Evolutionary conservation across 2,329 filamentous ascomycete species (phyloP).

Genomic region (Thermoascus crustaceus): DNA sequence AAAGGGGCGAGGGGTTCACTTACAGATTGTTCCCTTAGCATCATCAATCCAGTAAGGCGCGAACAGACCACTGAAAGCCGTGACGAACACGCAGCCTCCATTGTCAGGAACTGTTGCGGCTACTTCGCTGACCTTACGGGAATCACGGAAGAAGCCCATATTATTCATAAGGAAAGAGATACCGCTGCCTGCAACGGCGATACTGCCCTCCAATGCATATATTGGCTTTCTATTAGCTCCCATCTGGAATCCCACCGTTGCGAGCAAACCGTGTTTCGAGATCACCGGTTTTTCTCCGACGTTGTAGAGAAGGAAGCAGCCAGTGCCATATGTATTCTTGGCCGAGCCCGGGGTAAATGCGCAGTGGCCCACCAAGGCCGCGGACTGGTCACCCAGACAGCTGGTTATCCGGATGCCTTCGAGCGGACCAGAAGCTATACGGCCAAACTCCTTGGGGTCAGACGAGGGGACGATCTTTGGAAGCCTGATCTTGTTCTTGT

Average conservation of each 20-base stretch:
- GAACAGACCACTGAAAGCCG: conserved; percentile 83
- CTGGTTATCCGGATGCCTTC: conserved; percentile 69
- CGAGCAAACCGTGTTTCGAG: conserved; percentile 71
- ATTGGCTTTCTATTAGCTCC: conserved; percentile 58
- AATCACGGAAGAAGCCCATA: conserved; percentile 53
- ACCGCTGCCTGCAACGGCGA: conserved; percentile 73
- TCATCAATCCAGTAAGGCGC: conserved; percentile 94
- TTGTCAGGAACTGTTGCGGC: conserved; percentile 62
- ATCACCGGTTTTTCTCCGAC: conserved; percentile 78
- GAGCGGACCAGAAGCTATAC: conserved; percentile 56
- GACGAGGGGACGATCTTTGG: conserved; percentile 81
- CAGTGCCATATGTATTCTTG: conserved; percentile 88
- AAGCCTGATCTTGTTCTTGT: conserved; percentile 61
- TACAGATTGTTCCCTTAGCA: conserved; percentile 76
- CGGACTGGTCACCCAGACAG: conserved; percentile 79
- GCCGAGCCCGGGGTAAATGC: conserved; percentile 74
- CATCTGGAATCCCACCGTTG: conserved; percentile 83
- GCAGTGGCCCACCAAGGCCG: conserved; percentile 76
- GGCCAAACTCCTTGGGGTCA: conserved; percentile 63
- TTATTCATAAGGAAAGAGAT: conserved; percentile 68
- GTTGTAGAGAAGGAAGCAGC: conserved; percentile 84
- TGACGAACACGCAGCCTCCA: conserved; percentile 78
- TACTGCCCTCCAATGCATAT: conserved; percentile 76
- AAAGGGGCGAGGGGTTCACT: conserved; percentile 22
- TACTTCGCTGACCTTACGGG: conserved; percentile 56